These are phyloP conservation scores for Lachnellula occidentalis DNA, from an alignment of 2,329 filamentous ascomycete species.

Conservation along the genomic window DNA sequence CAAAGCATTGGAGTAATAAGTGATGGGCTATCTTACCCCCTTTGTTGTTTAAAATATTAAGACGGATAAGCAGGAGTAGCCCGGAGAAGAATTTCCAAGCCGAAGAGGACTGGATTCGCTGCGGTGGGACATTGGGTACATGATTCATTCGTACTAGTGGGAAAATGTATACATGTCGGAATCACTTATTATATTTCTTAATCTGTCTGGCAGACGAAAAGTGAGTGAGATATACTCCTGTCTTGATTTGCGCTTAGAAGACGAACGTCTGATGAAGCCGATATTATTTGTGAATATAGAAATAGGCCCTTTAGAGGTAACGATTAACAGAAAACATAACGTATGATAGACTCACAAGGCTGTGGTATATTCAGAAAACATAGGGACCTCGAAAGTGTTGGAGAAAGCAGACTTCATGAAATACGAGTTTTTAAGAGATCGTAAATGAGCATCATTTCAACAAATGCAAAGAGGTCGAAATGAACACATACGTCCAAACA, in stretches of 20 bases:
- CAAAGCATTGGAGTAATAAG: no score
- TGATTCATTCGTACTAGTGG: conserved; percentile 12
- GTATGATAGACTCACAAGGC: conserved; percentile 8
- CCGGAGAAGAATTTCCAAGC: no score
- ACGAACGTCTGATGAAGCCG: no score
- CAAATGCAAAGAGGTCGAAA: background rate
- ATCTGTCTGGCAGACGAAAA: background rate
- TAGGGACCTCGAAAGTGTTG: conserved; percentile 8
- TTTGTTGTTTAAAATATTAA: no score
- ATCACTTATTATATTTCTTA: conserved; percentile 10
- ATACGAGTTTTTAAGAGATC: conserved; percentile 1
- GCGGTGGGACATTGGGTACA: conserved; percentile 12
- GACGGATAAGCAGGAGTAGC: no score
- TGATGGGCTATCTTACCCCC: no score
- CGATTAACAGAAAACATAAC: conserved; percentile 3
- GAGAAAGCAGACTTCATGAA: conserved; percentile 12
- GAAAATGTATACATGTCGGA: conserved; percentile 16
- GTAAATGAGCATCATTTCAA: conserved; percentile 4
- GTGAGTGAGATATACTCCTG: background rate
- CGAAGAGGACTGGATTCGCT: background rate
- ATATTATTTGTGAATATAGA: background rate
- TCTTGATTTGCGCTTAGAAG: conserved; percentile 1
- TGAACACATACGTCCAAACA: no score
- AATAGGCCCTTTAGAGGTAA: background rate
- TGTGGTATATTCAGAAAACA: conserved; percentile 6